phyloP scores from a whole-genome alignment of 1,284 basidiomycete species.

The Cryptococcus sp. region DNA sequence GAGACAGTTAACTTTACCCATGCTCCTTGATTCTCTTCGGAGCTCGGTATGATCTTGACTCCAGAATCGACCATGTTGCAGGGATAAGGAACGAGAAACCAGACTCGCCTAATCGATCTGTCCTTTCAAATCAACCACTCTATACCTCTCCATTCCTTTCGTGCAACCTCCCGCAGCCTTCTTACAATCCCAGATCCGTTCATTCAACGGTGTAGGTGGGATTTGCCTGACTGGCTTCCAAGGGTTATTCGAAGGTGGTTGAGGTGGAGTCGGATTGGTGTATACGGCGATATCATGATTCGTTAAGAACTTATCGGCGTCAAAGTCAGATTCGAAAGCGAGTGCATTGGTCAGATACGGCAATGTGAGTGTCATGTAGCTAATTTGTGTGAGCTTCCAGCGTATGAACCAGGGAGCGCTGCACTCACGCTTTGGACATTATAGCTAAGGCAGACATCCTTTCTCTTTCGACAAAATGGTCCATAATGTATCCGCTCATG shows the following conservation, averaged over 20 bases:
- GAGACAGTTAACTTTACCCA: no score
- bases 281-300: constrained; percentile 67
- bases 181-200: constrained; percentile 52
- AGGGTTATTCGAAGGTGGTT: constrained; percentile 13
- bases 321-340: constrained; percentile 67
- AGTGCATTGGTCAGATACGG: constrained; percentile 73
- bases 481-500: constrained; percentile 99
- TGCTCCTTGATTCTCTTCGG: no score
- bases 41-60: no score
- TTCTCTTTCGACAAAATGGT: constrained; percentile 94
- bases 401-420: background rate
- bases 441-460: constrained; percentile 78
- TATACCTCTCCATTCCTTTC: constrained; percentile 48
- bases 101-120: constrained; percentile 42
- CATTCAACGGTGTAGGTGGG: constrained; percentile 19
- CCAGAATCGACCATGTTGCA: no score
- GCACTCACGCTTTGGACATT: constrained; percentile 83
- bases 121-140: constrained; percentile 54
- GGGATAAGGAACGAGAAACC: background rate
- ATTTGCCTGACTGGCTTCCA: constrained; percentile 22
- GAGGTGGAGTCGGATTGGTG: constrained; percentile 38
- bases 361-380: constrained; percentile 75
- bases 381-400: constrained; percentile 41
- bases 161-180: constrained; percentile 47
- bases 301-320: constrained; percentile 66